A percentile compares a stretch with the other conserved stretches of the same genome.
These are phyloP conservation scores for Coniochaeta sp. DNA, from an alignment of 2,329 filamentous ascomycete species.

Conservation along the genomic window DNA sequence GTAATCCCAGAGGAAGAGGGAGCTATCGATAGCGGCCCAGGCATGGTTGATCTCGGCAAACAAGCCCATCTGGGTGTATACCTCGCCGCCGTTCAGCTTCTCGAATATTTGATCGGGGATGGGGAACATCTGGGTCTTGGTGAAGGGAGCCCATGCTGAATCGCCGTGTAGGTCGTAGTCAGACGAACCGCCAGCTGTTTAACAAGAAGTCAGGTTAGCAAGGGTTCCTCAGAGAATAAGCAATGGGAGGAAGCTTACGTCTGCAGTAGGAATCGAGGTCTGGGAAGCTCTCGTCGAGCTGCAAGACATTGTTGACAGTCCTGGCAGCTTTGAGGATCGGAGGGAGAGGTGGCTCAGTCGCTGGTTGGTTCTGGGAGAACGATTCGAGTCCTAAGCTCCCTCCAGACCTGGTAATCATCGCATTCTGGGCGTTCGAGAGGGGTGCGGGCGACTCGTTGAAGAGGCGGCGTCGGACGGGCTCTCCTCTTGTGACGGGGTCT, in stretches of 20 bases:
- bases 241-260: slow-evolving; percentile 50
- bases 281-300: slow-evolving; percentile 73
- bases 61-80: slow-evolving; percentile 88
- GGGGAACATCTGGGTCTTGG: slow-evolving; percentile 77
- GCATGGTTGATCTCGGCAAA: slow-evolving; percentile 94
- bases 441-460: slow-evolving; percentile 28
- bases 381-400: neutral
- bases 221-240: neutral
- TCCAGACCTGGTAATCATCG: slow-evolving; percentile 14
- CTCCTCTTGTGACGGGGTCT: slow-evolving; percentile 40
- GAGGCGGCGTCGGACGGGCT: slow-evolving; percentile 44
- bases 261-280: slow-evolving; percentile 84
- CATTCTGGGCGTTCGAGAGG: slow-evolving; percentile 3
- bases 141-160: slow-evolving; percentile 78
- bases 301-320: slow-evolving; percentile 74
- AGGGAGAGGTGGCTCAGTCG: slow-evolving; percentile 41
- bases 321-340: slow-evolving; percentile 74
- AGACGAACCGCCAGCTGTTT: slow-evolving; percentile 75
- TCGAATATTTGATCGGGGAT: slow-evolving; percentile 91
- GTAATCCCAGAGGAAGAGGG: slow-evolving; percentile 96
- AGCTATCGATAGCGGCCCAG: slow-evolving; percentile 93
- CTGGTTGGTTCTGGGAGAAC: slow-evolving; percentile 14
- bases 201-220: slow-evolving; percentile 18
- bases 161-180: slow-evolving; percentile 75
- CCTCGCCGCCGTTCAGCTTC: slow-evolving; percentile 80